Conservation (phyloP, 1,284 basidiomycete genomes). For the Naganishia cerealis region DNA sequence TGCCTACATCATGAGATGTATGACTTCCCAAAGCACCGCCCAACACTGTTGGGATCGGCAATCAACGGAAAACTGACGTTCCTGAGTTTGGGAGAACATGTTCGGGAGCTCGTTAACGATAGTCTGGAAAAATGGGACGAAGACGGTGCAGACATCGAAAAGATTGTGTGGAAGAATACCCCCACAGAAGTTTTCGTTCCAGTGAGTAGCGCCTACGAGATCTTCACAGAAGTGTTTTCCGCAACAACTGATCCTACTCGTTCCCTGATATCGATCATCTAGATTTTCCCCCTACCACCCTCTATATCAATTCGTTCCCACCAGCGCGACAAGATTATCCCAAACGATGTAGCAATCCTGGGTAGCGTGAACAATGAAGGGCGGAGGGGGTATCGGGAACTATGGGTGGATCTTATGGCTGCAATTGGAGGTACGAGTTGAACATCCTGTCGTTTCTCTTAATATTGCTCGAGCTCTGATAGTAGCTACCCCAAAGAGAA, state of each 20-base stretch:
- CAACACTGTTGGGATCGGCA: neutral
- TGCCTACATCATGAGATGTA: slow-evolving; percentile 28
- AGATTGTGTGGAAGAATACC: slow-evolving; percentile 2
- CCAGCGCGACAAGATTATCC: neutral
- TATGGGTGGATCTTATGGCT: slow-evolving; percentile 2
- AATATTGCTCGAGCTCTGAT: neutral
- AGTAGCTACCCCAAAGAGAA: neutral
- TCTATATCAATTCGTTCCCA: neutral
- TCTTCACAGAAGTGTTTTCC: too few species aligned
- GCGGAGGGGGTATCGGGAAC: neutral
- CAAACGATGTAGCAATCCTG: slow-evolving; percentile 16
- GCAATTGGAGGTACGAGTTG: slow-evolving; percentile 12
- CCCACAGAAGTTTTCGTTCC: slow-evolving; percentile 24
- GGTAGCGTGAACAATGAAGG: slow-evolving; percentile 3
- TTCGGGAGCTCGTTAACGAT: neutral
- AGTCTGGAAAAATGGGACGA: neutral
- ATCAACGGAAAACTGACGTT: slow-evolving; percentile 16
- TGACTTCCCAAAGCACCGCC: slow-evolving; percentile 1
- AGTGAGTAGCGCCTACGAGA: neutral
- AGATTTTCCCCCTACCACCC: slow-evolving; percentile 18
- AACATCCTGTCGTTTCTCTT: neutral
- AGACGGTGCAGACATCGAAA: slow-evolving; percentile 2
- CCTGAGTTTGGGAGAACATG: slow-evolving; percentile 12
- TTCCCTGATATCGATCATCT: neutral
- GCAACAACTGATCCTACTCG: neutral